phyloP scores from a whole-genome alignment of 2,329 filamentous ascomycete genomes.

The Fusarium falciforme region DNA sequence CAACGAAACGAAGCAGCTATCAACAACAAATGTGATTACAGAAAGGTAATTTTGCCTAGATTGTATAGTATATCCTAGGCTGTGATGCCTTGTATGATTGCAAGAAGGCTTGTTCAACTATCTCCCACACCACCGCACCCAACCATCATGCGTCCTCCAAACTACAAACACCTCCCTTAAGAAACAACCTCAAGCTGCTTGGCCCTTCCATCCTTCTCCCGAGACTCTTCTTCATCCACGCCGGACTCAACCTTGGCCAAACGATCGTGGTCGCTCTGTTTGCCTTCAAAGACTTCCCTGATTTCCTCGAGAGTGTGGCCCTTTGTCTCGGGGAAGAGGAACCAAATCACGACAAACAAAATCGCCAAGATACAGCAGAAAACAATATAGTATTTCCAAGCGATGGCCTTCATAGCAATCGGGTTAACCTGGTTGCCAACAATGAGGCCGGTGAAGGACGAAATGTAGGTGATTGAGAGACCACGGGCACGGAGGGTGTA shows the following conservation, averaged over 20 bases:
- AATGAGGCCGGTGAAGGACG: constrained; percentile 28
- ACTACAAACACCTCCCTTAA: background rate
- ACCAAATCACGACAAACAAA: constrained; percentile 49
- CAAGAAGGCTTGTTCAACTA: background rate
- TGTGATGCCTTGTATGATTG: background rate
- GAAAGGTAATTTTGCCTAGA: background rate
- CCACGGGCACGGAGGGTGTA: constrained; percentile 27
- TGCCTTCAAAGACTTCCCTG: constrained; percentile 42
- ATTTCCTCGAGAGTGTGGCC: constrained; percentile 45
- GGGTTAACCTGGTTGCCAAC: constrained; percentile 55
- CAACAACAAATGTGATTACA: background rate
- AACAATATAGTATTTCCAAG: constrained; percentile 54
- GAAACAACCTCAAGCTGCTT: background rate
- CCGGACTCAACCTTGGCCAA: background rate
- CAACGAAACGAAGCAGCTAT: background rate
- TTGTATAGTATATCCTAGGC: background rate
- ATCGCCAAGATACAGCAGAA: constrained; percentile 49
- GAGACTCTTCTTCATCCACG: background rate
- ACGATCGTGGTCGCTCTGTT: constrained; percentile 2
- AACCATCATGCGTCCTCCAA: background rate
- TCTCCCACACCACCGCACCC: background rate
- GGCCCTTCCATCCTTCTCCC: background rate
- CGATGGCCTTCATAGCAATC: constrained; percentile 50
- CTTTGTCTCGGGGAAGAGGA: constrained; percentile 49
- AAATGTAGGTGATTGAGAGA: constrained; percentile 26